phyloP scores from a whole-genome alignment of 2,329 filamentous ascomycete genomes.

The Talaromyces sp. region DNA sequence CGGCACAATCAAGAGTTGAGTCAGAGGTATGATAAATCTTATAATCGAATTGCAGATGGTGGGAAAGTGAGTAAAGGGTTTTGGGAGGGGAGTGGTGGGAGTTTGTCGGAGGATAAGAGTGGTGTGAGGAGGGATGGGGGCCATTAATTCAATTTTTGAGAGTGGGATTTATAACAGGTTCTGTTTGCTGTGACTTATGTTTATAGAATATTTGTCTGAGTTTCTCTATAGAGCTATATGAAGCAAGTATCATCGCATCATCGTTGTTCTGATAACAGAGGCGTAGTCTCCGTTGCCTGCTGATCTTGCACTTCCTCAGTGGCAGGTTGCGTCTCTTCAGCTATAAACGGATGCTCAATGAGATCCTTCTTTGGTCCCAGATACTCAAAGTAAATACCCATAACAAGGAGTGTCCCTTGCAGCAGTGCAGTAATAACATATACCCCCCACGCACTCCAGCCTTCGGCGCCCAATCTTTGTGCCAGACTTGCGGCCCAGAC shows the following conservation, averaged over 20 bases:
- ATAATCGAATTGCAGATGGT: conserved; percentile 27
- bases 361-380: conserved; percentile 43
- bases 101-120: background rate
- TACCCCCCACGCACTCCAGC: conserved; percentile 95
- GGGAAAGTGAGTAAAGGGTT: conserved; percentile 22
- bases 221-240: background rate
- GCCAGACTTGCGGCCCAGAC: conserved; percentile 83
- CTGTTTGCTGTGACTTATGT: background rate
- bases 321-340: background rate
- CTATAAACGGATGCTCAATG: conserved; percentile 5
- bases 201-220: background rate
- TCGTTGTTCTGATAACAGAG: conserved; percentile 3
- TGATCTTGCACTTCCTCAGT: background rate
- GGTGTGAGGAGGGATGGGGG: background rate
- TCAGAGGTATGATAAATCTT: conserved; percentile 30
- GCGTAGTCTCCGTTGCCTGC: background rate
- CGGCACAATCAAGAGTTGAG: conserved; percentile 31
- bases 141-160: too few relatives aligned
- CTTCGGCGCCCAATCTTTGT: conserved; percentile 68
- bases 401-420: conserved; percentile 72
- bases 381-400: conserved; percentile 70
- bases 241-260: background rate
- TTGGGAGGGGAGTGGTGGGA: conserved; percentile 13
- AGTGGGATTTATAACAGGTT: background rate
- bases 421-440: conserved; percentile 80